Conservation (phyloP, 768 basidiomycete species). For the Lactarius psammicola region DNA sequence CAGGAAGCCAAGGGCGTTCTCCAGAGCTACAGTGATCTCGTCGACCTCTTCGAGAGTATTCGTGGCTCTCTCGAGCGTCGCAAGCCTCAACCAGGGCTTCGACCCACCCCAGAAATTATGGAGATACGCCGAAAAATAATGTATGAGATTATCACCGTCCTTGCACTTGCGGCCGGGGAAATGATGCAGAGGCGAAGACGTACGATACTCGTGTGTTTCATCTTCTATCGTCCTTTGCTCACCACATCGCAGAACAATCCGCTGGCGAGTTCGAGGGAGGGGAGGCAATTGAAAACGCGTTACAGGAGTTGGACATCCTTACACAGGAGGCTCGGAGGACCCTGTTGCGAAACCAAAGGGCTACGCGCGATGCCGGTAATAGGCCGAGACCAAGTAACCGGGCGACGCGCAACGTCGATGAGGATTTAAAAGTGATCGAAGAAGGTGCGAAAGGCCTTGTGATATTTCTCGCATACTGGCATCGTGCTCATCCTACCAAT, state of each 20-base stretch:
- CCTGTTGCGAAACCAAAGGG: not conserved
- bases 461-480: not conserved
- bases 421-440: constrained; percentile 1
- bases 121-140: not conserved
- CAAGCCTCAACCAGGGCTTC: constrained; percentile 1
- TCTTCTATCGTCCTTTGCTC: not conserved
- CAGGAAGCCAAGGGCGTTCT: constrained; percentile 2
- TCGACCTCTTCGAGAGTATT: not conserved
- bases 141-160: not conserved
- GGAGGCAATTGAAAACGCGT: not conserved
- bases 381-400: not conserved
- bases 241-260: not conserved
- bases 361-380: not conserved
- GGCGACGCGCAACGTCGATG: not conserved
- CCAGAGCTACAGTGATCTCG: not conserved
- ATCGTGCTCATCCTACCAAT: not conserved
- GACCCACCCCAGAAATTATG: not conserved
- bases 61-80: constrained; percentile 1
- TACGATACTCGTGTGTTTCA: not conserved
- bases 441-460: not conserved
- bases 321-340: constrained; percentile 1
- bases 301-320: not conserved
- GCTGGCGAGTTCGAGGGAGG: not conserved
- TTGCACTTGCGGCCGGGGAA: not conserved
- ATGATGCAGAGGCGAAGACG: not conserved